These are phyloP conservation scores for Capronia coronata DNA, from an alignment of 2,329 filamentous ascomycete genomes.

Conservation along the genomic window DNA sequence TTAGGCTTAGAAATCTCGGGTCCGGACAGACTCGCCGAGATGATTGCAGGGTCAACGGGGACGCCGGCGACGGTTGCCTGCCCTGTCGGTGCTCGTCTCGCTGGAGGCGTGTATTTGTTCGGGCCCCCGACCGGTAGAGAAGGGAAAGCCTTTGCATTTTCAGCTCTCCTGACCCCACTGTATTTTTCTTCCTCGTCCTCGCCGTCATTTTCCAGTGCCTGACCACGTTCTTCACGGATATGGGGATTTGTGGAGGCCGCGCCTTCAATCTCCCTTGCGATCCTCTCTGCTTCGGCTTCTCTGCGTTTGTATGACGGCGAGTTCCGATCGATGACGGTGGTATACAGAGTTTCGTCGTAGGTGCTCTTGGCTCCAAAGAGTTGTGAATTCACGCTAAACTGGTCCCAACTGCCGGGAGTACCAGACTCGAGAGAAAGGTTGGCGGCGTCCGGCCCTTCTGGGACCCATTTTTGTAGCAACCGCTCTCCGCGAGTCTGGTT, in stretches of 20 bases:
- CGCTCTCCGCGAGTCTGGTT: conserved; percentile 64
- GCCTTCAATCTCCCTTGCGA: conserved; percentile 83
- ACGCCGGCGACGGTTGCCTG: conserved; percentile 68
- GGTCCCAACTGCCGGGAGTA: conserved; percentile 67
- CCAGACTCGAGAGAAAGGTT: conserved; percentile 65
- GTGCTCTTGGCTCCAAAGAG: conserved; percentile 82
- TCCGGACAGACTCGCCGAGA: conserved; percentile 69
- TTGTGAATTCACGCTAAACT: conserved; percentile 83
- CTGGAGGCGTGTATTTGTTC: conserved; percentile 85
- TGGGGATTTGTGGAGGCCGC: conserved; percentile 69
- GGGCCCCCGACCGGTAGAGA: conserved; percentile 55
- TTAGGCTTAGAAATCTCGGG: conserved; percentile 37
- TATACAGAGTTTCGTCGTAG: conserved; percentile 93
- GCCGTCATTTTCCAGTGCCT: conserved; percentile 58
- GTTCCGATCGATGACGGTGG: conserved; percentile 76
- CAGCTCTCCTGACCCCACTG: conserved; percentile 77
- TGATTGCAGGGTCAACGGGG: conserved; percentile 81
- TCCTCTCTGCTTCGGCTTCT: conserved; percentile 69
- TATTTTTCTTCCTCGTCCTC: conserved; percentile 93
- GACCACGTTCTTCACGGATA: conserved; percentile 79
- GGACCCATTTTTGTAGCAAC: conserved; percentile 73
- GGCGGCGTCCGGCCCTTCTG: conserved; percentile 55
- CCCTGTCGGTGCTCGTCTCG: conserved; percentile 69
- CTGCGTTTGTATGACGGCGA: conserved; percentile 76
- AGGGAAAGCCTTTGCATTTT: conserved; percentile 45